Evolutionary conservation across 2,329 filamentous ascomycete species (phyloP).

Genomic region (Aspergillaceae sp.): DNA sequence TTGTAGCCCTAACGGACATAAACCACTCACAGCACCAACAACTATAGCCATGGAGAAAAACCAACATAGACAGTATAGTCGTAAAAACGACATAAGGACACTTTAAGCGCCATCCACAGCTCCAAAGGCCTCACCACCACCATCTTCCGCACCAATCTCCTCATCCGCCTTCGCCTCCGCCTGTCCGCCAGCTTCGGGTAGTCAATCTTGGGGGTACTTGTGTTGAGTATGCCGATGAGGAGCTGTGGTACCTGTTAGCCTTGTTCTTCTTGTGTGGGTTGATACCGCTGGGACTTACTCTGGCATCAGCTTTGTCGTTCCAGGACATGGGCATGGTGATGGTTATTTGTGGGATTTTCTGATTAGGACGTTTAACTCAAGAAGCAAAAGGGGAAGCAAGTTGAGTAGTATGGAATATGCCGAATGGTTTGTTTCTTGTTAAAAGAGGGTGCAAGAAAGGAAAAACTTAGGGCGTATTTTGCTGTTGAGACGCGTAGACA

Average conservation of each 20-base stretch:
- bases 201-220: slow-evolving; percentile 11
- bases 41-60: too few relatives aligned
- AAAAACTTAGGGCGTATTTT: too few relatives aligned
- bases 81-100: not conserved
- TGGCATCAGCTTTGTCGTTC: slow-evolving; percentile 20
- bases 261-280: not conserved
- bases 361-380: too few relatives aligned
- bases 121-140: not conserved
- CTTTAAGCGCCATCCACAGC: not conserved
- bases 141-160: slow-evolving; percentile 1
- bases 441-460: too few relatives aligned
- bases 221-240: slow-evolving; percentile 14
- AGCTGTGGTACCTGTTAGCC: slow-evolving; percentile 9
- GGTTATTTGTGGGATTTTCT: not conserved
- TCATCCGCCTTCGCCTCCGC: slow-evolving; percentile 1
- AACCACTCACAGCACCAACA: too few relatives aligned
- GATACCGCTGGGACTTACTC: slow-evolving; percentile 10
- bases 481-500: too few relatives aligned
- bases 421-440: too few relatives aligned
- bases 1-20: too few relatives aligned
- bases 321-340: slow-evolving; percentile 20
- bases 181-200: slow-evolving; percentile 9
- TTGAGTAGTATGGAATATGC: too few relatives aligned
- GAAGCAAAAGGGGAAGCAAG: not conserved
- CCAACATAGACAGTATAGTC: too few relatives aligned